phyloP scores from a whole-genome alignment of 352 stramenopile genomes.

The Pythium scleroteichum region DNA sequence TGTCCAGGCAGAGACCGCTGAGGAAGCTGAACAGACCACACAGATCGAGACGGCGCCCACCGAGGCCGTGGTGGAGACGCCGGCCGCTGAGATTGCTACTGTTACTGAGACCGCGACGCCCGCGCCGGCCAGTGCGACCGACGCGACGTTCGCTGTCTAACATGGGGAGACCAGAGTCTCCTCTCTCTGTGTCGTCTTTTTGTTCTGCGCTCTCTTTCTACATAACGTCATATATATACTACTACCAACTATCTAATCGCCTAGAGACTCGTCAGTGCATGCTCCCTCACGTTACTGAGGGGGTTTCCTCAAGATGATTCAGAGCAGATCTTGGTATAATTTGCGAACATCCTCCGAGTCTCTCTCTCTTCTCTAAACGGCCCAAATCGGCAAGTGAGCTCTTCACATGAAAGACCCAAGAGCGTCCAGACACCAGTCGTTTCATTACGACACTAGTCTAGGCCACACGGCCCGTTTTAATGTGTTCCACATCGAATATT shows the following conservation, averaged over 20 bases:
- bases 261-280: slow-evolving; percentile 71
- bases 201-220: background rate
- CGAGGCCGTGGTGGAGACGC: background rate
- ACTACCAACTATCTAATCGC: no score
- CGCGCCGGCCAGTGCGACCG: background rate
- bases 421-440: slow-evolving; percentile 15
- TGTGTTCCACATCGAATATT: slow-evolving; percentile 18
- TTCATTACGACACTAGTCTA: background rate
- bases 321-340: slow-evolving; percentile 87
- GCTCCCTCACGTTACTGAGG: slow-evolving; percentile 78
- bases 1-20: background rate
- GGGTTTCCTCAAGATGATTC: slow-evolving; percentile 78
- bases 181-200: background rate
- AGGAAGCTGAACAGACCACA: background rate
- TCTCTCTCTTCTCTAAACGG: background rate
- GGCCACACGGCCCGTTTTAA: background rate
- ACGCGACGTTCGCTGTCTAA: slow-evolving; percentile 1
- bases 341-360: slow-evolving; percentile 67
- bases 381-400: background rate
- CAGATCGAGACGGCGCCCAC: background rate
- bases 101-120: background rate
- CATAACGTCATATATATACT: background rate
- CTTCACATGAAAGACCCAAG: background rate
- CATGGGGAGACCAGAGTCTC: slow-evolving; percentile 10
- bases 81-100: background rate